These are phyloP conservation scores for Neurospora tetraspora DNA, from an alignment of 495 filamentous ascomycete genomes.

Conservation along the genomic window DNA sequence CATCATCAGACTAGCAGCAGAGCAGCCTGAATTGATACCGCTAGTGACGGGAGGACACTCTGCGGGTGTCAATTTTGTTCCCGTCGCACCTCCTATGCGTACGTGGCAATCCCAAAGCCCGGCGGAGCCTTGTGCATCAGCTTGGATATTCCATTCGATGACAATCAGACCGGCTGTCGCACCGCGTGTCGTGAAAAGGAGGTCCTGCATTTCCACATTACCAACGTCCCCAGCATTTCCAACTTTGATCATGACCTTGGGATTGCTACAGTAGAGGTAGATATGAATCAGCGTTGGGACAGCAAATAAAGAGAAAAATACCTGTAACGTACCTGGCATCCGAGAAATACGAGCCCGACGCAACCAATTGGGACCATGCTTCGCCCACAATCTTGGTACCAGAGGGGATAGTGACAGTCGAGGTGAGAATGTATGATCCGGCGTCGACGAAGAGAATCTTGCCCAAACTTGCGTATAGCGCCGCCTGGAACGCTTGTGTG, in stretches of 20 bases:
- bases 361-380: slow-evolving; percentile 29
- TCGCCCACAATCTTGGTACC: slow-evolving; percentile 36
- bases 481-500: background rate
- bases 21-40: slow-evolving; percentile 26
- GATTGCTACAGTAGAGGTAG: too few relatives aligned
- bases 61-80: slow-evolving; percentile 54
- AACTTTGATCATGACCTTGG: too few relatives aligned
- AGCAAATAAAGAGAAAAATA: too few relatives aligned
- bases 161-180: too few relatives aligned
- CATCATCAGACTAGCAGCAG: slow-evolving; percentile 55
- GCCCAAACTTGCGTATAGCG: background rate
- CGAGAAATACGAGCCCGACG: slow-evolving; percentile 34
- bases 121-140: background rate
- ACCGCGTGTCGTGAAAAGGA: too few relatives aligned
- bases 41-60: slow-evolving; percentile 39
- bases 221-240: too few relatives aligned
- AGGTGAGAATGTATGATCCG: slow-evolving; percentile 26
- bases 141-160: slow-evolving; percentile 69
- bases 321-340: slow-evolving; percentile 12
- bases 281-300: background rate
- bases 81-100: slow-evolving; percentile 27
- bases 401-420: slow-evolving; percentile 37
- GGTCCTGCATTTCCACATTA: too few relatives aligned
- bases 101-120: slow-evolving; percentile 10
- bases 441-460: slow-evolving; percentile 22